A percentile compares a stretch with the other conserved stretches of the same genome.
These are phyloP conservation scores for Jackrogersella multiformis DNA, from an alignment of 495 filamentous ascomycete genomes.

Conservation along the genomic window DNA sequence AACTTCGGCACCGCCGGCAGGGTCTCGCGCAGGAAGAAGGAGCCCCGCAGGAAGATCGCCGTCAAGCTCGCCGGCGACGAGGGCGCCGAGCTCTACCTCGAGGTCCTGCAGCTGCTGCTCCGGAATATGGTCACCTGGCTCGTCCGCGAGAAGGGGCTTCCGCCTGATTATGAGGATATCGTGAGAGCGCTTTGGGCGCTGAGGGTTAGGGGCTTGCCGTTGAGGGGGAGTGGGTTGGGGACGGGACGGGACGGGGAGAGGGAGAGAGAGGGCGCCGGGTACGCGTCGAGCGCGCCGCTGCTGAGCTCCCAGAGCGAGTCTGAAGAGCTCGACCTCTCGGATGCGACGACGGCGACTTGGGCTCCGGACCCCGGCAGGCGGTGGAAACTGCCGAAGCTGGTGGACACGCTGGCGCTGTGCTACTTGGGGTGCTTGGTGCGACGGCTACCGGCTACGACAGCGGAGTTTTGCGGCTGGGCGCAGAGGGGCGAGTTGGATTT, in stretches of 20 bases:
- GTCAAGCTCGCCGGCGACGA: constrained; percentile 69
- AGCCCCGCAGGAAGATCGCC: constrained; percentile 62
- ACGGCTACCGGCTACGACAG: constrained; percentile 54
- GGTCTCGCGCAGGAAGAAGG: constrained; percentile 53
- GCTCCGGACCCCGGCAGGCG: constrained; percentile 38
- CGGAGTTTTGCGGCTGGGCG: constrained; percentile 57
- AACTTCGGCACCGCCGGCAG: constrained; percentile 73
- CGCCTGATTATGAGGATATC: constrained; percentile 57
- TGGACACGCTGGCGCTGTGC: constrained; percentile 56
- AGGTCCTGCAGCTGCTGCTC: constrained; percentile 82
- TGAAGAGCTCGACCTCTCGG: constrained; percentile 33
- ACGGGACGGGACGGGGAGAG: no score
- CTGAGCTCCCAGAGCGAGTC: constrained; percentile 49
- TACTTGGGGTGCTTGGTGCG: constrained; percentile 57
- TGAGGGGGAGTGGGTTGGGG: constrained; percentile 38
- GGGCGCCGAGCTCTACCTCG: constrained; percentile 80
- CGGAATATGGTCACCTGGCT: constrained; percentile 55
- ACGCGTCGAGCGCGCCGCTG: constrained; percentile 30
- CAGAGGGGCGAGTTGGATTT: constrained; percentile 53
- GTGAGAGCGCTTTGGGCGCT: constrained; percentile 63
- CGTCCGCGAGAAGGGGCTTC: constrained; percentile 52
- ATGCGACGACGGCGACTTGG: constrained; percentile 39
- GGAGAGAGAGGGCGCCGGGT: constrained; percentile 14
- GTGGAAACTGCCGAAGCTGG: constrained; percentile 52
- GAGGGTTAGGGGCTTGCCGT: constrained; percentile 51